These are phyloP conservation scores for Globisporangium cylindrosporum DNA, from an alignment of 352 stramenopile species.

Conservation along the genomic window DNA sequence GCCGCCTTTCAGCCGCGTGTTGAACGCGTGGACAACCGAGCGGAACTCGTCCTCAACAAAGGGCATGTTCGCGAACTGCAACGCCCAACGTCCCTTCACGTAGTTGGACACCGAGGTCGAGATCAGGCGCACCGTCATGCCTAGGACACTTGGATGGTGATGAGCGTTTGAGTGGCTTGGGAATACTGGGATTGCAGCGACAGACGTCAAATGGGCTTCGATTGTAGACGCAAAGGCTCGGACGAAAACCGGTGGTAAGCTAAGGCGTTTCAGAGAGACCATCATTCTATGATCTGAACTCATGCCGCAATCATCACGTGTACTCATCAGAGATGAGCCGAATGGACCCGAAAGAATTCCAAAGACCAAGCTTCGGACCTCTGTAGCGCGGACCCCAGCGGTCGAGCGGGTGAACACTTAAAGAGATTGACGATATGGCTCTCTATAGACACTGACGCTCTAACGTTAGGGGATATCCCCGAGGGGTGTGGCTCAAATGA, in stretches of 20 bases:
- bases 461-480: too few relatives aligned
- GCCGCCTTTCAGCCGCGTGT: slow-evolving; percentile 38
- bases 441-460: too few relatives aligned
- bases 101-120: slow-evolving; percentile 51
- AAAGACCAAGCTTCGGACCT: background rate
- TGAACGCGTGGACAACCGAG: slow-evolving; percentile 31
- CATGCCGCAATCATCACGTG: background rate
- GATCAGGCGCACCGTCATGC: slow-evolving; percentile 25
- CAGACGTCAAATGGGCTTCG: background rate
- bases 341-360: too few relatives aligned
- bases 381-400: too few relatives aligned
- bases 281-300: background rate
- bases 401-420: too few relatives aligned
- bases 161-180: background rate
- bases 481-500: too few relatives aligned
- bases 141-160: background rate
- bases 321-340: background rate
- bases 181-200: background rate
- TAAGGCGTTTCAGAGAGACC: background rate
- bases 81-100: slow-evolving; percentile 47
- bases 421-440: too few relatives aligned
- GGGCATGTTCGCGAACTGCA: slow-evolving; percentile 34
- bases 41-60: slow-evolving; percentile 46
- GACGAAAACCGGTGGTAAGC: background rate
- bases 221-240: background rate